These are phyloP conservation scores for Rhododendron henanense DNA, from an alignment of 148 eudicot species.

Conservation along the genomic window DNA sequence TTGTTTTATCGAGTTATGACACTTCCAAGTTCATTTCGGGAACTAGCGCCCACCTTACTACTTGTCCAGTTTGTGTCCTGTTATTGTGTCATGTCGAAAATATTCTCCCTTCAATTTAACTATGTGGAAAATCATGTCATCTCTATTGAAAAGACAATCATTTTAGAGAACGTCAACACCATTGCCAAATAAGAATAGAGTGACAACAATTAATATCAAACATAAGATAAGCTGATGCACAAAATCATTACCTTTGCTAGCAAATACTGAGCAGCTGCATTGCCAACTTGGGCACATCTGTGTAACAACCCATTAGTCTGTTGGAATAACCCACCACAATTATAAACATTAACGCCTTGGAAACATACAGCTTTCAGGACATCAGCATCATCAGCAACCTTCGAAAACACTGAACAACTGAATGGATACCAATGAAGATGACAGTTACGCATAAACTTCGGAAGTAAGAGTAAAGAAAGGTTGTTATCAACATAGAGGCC, in stretches of 20 bases:
- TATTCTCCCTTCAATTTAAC: not conserved
- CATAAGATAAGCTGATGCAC: not conserved
- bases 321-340: not conserved
- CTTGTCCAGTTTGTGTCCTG: not conserved
- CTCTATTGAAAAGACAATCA: not conserved
- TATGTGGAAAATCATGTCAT: not conserved
- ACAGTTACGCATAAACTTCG: too few relatives aligned
- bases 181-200: not conserved
- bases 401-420: not conserved
- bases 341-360: not conserved
- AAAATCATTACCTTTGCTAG: constrained; percentile 11
- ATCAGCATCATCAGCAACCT: not conserved
- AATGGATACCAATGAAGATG: not conserved
- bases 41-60: not conserved
- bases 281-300: constrained; percentile 14
- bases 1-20: not conserved
- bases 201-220: not conserved
- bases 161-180: too few relatives aligned
- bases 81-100: not conserved
- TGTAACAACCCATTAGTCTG: constrained; percentile 5
- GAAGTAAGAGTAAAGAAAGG: too few relatives aligned
- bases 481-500: too few relatives aligned
- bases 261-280: not conserved
- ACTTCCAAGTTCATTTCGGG: not conserved
- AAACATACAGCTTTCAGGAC: not conserved